Base-by-base conservation (phyloP, 805 yeast genomes). In the Maudiozyma serrabonitensis region DNA sequence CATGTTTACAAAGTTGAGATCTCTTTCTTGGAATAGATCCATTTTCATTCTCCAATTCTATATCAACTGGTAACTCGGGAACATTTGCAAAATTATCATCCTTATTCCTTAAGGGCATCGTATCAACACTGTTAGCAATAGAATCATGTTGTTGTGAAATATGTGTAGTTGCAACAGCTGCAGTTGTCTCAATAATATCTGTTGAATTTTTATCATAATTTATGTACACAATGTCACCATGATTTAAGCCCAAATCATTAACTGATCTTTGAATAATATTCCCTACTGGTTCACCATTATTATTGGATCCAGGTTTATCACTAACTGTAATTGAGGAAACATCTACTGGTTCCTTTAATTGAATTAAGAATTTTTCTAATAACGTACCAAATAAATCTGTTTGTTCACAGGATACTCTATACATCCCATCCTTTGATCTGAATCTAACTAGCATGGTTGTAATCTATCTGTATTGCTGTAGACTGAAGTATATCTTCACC, bases 371-470 rank as follows among this genome's bases (percentile, higher is more conserved):
- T 45, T 69, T 67, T 25, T 71, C 75, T 25, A 81, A 54, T 0
- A 78, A 76, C 0, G 56, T 55, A 4, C 66, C 60, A 52, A 86
- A 79, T 8, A 69, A 69, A 19, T 71, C 73, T 1, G 57, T 45
- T 3, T 71, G 67, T 25, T 78, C 79, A 28, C 77, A 79, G 25
- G 69, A 63, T 35, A 86, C 75, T 48, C 98, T 76, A 62, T 79
- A 80, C 77, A 81, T 83, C 8, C 98, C 98, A 56, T 86, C 85
- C 59, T 79, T 87, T 28, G 93, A 74, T 60, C 96, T 76, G 67
- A 93, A 87, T 60, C 99, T 73, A 21, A 85, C 69, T 56, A 90
- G 78, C 88, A 67, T 66, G 32, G 2, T 28, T 11, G 32, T 26
- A 26, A 28, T 4, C 12, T 28, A 21, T 21, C 23, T 21, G 23